phyloP scores from a whole-genome alignment of 2,329 filamentous ascomycete genomes.

The Xylariaceae sp. region DNA sequence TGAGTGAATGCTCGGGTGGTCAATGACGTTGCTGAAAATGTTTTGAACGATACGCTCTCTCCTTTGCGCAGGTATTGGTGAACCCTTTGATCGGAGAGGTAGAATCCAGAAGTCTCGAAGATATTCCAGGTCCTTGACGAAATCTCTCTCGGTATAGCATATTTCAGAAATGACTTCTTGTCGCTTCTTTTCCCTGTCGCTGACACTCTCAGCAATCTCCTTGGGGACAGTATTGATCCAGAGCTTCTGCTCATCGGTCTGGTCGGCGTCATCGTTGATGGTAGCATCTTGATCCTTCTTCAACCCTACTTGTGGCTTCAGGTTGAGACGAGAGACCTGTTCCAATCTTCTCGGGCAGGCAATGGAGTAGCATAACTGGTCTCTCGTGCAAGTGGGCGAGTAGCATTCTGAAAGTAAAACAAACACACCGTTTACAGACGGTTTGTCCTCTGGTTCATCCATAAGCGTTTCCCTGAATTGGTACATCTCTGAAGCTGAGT shows the following conservation, averaged over 20 bases:
- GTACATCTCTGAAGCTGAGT: constrained; percentile 94
- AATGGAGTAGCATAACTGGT: constrained; percentile 97
- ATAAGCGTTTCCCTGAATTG: constrained; percentile 94
- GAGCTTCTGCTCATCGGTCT: constrained; percentile 94
- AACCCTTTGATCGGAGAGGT: constrained; percentile 80
- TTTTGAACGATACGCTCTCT: constrained; percentile 91
- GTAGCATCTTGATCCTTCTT: constrained; percentile 66
- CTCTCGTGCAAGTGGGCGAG: constrained; percentile 93
- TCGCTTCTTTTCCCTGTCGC: constrained; percentile 92
- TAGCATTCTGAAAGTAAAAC: constrained; percentile 97
- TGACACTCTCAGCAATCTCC: constrained; percentile 88
- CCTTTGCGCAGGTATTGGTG: constrained; percentile 86
- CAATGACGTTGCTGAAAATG: constrained; percentile 95
- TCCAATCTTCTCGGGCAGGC: constrained; percentile 92
- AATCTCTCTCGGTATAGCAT: constrained; percentile 98
- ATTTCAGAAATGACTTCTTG: constrained; percentile 98
- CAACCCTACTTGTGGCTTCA: constrained; percentile 90
- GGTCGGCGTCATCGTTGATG: constrained; percentile 76
- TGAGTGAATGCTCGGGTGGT: constrained; percentile 78
- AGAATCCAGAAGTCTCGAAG: constrained; percentile 98
- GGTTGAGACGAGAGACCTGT: constrained; percentile 91
- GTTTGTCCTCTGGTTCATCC: constrained; percentile 77
- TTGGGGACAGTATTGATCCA: constrained; percentile 99
- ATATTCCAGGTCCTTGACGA: constrained; percentile 98
- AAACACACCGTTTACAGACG: constrained; percentile 89